A percentile compares a stretch with the other conserved stretches of the same genome.
Evolutionary conservation across 108 stramenopile species (phyloP).

Genomic region (Skeletonema costatum): DNA sequence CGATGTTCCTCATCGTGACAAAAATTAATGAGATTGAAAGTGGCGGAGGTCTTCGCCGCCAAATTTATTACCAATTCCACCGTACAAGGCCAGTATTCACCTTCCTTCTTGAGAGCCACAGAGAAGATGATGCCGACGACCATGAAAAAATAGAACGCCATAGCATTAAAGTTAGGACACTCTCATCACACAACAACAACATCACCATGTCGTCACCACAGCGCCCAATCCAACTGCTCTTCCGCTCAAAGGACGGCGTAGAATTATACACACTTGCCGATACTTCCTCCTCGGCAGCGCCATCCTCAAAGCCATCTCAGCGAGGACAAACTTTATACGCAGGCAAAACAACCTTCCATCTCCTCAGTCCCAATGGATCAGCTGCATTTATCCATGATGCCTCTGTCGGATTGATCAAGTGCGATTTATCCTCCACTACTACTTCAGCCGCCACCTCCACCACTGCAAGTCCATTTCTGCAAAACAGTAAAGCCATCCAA

Average conservation of each 20-base stretch:
- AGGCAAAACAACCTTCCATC: constrained; percentile 62
- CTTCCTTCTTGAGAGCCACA: no score
- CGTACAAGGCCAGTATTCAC: neutral
- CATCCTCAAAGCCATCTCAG: neutral
- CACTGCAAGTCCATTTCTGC: constrained; percentile 30
- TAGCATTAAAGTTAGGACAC: no score
- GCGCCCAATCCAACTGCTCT: constrained; percentile 48
- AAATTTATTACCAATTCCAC: neutral
- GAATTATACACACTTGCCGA: constrained; percentile 60
- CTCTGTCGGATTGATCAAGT: constrained; percentile 55
- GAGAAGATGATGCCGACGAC: no score
- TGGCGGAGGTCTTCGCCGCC: neutral
- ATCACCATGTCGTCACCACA: neutral
- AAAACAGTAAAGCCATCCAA: constrained; percentile 54
- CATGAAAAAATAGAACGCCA: no score
- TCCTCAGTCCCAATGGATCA: constrained; percentile 52
- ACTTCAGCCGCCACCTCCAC: neutral
- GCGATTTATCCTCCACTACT: constrained; percentile 22
- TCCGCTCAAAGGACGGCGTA: constrained; percentile 76
- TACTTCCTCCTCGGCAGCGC: constrained; percentile 13
- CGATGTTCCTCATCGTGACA: neutral
- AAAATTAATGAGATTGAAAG: neutral
- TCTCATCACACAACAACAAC: neutral
- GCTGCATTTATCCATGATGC: constrained; percentile 60
- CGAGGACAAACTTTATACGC: constrained; percentile 52